These are phyloP conservation scores for Aspergillus brunneoviolaceus DNA, from an alignment of 2,329 filamentous ascomycete species.

Conservation along the genomic window DNA sequence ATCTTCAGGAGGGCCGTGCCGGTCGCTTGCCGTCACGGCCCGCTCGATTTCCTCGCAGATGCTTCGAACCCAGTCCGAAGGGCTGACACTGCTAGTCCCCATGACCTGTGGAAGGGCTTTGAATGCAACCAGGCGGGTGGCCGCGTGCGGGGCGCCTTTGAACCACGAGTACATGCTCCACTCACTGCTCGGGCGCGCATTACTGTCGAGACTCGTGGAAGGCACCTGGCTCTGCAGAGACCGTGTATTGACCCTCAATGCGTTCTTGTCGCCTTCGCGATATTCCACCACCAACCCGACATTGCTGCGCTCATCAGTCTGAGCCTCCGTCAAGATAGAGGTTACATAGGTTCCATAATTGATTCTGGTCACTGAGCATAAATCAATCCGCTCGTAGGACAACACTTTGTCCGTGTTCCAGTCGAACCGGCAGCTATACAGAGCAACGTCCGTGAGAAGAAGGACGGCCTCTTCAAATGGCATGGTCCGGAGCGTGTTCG, in stretches of 20 bases:
- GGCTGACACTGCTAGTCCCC: constrained; percentile 36
- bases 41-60: constrained; percentile 77
- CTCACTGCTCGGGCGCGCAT: constrained; percentile 31
- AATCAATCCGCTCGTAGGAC: constrained; percentile 81
- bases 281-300: constrained; percentile 82
- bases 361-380: constrained; percentile 71
- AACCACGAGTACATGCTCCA: constrained; percentile 47
- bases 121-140: constrained; percentile 43
- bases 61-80: constrained; percentile 56
- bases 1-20: constrained; percentile 32
- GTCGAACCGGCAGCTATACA: constrained; percentile 90
- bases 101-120: constrained; percentile 38
- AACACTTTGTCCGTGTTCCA: constrained; percentile 94
- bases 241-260: constrained; percentile 80
- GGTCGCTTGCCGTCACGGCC: constrained; percentile 54
- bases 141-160: constrained; percentile 28
- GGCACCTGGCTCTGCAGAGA: constrained; percentile 65
- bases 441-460: constrained; percentile 76
- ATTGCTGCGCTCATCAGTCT: constrained; percentile 76
- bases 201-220: constrained; percentile 29
- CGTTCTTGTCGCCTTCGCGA: constrained; percentile 66
- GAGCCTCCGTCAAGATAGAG: constrained; percentile 73
- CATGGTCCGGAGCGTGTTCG: constrained; percentile 66
- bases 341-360: constrained; percentile 87
- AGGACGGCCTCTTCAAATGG: constrained; percentile 88